These are phyloP conservation scores for sweet orange (Citrus sinensis) DNA, from an alignment of 345 rosid species.

Conservation along the genomic window DNA sequence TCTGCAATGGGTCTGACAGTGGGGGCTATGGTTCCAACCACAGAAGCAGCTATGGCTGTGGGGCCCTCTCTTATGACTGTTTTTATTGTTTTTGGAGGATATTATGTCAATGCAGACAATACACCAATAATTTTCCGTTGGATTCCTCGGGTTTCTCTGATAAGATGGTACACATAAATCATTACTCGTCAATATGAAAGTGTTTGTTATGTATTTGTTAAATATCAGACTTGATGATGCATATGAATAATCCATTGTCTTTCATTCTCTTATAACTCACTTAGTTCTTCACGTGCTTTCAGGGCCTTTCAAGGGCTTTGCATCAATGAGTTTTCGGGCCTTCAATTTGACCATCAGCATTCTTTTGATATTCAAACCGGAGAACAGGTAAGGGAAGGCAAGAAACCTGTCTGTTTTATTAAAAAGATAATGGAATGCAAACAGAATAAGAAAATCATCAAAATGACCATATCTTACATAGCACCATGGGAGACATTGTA, in stretches of 20 bases:
- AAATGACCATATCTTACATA: neutral
- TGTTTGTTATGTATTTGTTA: neutral
- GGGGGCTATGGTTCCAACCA: conserved; percentile 94
- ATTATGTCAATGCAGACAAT: conserved; percentile 81
- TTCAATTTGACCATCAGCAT: conserved; percentile 75
- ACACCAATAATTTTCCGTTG: conserved; percentile 89
- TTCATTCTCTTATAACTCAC: neutral
- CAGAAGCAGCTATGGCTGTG: conserved; percentile 98
- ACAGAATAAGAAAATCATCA: neutral
- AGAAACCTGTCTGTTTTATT: neutral
- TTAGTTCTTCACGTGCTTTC: conserved; percentile 25
- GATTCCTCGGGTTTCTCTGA: conserved; percentile 87
- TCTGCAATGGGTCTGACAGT: conserved; percentile 99
- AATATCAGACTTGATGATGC: neutral
- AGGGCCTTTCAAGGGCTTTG: conserved; percentile 99
- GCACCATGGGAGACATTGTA: neutral
- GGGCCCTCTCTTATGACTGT: conserved; percentile 99
- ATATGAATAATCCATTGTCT: neutral
- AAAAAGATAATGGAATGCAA: neutral
- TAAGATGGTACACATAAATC: conserved; percentile 66
- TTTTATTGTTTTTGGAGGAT: conserved; percentile 91
- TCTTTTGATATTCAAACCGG: conserved; percentile 84
- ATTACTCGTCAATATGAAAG: neutral
- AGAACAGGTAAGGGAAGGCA: conserved; percentile 67
- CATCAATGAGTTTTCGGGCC: conserved; percentile 87